These are phyloP conservation scores for Drosera capensis DNA, from an alignment of 148 eudicot species.

Conservation along the genomic window DNA sequence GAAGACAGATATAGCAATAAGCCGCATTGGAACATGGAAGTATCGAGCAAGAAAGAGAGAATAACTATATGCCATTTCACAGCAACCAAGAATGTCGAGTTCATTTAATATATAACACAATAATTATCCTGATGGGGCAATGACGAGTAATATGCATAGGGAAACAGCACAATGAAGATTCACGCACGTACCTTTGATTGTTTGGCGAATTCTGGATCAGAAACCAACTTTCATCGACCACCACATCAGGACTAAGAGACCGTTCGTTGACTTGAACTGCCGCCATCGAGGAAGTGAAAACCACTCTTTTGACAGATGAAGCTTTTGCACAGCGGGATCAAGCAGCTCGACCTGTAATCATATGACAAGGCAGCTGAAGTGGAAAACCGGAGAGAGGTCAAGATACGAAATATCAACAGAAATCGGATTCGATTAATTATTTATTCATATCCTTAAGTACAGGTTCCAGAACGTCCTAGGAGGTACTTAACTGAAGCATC, in stretches of 20 bases:
- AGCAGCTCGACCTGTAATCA: constrained; percentile 26
- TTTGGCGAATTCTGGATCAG: constrained; percentile 1
- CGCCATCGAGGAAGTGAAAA: constrained; percentile 32
- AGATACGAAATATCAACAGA: neutral
- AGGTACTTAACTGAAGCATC: no score
- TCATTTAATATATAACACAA: no score
- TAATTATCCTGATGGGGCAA: no score
- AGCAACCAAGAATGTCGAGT: no score
- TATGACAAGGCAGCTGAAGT: neutral
- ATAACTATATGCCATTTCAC: no score
- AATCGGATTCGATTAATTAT: neutral
- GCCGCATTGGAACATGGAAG: no score
- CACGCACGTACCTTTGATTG: neutral
- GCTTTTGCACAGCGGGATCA: constrained; percentile 41
- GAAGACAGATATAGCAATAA: neutral
- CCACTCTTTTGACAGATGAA: constrained; percentile 25
- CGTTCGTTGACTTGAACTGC: constrained; percentile 10
- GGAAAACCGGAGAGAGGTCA: neutral
- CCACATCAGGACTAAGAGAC: constrained; percentile 7
- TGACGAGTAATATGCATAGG: no score
- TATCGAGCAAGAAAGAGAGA: no score
- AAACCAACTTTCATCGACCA: constrained; percentile 5
- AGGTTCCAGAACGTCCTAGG: no score
- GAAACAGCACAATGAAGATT: neutral
- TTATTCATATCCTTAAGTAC: no score